Percentiles rank a stretch among this genome's conserved stretches.
phyloP scores from a whole-genome alignment of 768 basidiomycete genomes.

The Naganishia antarctica region DNA sequence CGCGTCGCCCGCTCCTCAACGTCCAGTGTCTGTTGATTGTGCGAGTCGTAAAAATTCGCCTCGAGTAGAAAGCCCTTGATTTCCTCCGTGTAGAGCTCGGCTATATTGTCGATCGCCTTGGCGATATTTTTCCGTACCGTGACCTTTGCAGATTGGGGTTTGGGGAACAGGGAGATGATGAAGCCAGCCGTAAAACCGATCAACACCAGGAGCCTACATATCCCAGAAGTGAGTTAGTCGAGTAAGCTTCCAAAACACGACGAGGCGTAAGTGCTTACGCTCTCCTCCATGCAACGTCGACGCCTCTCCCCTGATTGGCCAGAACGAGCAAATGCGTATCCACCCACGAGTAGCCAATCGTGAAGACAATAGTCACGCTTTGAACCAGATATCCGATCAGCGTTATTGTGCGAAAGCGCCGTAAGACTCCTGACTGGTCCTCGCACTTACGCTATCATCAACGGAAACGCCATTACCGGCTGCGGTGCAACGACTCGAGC shows the following conservation, averaged over 20 bases:
- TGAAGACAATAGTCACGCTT: slow-evolving; percentile 53
- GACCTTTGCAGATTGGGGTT: slow-evolving; percentile 54
- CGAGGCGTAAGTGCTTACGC: slow-evolving; percentile 37
- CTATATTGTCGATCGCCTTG: slow-evolving; percentile 51
- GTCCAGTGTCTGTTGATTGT: slow-evolving; percentile 26
- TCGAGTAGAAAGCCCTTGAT: slow-evolving; percentile 30
- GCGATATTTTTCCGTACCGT: slow-evolving; percentile 55
- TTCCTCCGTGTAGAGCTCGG: slow-evolving; percentile 50
- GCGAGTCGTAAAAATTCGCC: slow-evolving; percentile 26
- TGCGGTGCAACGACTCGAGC: slow-evolving; percentile 54
- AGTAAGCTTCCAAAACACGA: neutral
- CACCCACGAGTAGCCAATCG: slow-evolving; percentile 60
- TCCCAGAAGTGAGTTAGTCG: neutral
- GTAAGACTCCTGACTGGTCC: too few species aligned
- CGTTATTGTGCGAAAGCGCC: too few species aligned
- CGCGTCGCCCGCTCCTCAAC: slow-evolving; percentile 38
- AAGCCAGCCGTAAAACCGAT: slow-evolving; percentile 56
- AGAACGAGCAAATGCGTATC: slow-evolving; percentile 55
- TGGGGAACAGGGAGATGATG: slow-evolving; percentile 57
- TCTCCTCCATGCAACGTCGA: slow-evolving; percentile 56
- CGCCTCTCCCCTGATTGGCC: slow-evolving; percentile 57
- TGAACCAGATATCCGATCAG: neutral
- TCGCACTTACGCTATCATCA: slow-evolving; percentile 52
- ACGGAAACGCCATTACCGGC: slow-evolving; percentile 32
- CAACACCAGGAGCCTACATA: slow-evolving; percentile 33